Evolutionary conservation across 106 monocot genomes (phyloP), one percentile per base, ranked within the genome.

Genomic region (Agapanthus africanus): DNA sequence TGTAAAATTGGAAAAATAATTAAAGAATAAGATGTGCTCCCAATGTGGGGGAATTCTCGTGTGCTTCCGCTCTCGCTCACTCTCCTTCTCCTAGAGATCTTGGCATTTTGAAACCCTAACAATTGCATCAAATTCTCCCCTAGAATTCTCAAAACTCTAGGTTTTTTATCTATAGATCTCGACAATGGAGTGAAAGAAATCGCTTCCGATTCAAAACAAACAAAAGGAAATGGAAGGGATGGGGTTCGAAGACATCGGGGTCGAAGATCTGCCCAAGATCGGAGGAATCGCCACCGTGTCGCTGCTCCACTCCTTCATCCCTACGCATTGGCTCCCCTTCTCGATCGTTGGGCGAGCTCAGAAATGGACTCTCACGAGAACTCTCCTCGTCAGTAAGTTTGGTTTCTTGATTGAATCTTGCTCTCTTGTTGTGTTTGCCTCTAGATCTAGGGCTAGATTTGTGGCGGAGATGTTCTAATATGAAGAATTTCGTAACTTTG

Each of bases 251-350:
- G 77, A 76, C 13, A 74, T 88, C 32, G 70, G 42, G 19, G 78
- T 84, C 36, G 69, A 73, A 62, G 84, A 88, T 70, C 70, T 80
- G 51, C 79, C 88, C 1, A 88, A 84, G 22, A 88, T 88, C 51
- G 88, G 88, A 26, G 88, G 88, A 41, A 88, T 88, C 40, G 88
- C 84, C 18, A 88, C 88, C 7, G 88, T 88, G 2, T 88, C 88
- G 16, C 63, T 88, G 10, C 81, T 88, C 36, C 88, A 88, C 71
- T 88, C 88, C 22, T 88, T 88, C 81, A 85, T 85, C 32, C 85
- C 85, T n/a, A 85, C 85, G 25, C 85, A 85, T 57, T 85, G 81
- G 85, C 81, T 88, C 14, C 84, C 88, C 18, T 84, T 88, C 81
- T 88, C 88, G 57, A 73, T 88, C 60, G 88, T 88, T 23, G 88